Percentiles rank a stretch among this genome's conserved stretches.
These are phyloP conservation scores for Crithidia sp. DNA, from an alignment of 208 protist genomes.

Conservation along the genomic window DNA sequence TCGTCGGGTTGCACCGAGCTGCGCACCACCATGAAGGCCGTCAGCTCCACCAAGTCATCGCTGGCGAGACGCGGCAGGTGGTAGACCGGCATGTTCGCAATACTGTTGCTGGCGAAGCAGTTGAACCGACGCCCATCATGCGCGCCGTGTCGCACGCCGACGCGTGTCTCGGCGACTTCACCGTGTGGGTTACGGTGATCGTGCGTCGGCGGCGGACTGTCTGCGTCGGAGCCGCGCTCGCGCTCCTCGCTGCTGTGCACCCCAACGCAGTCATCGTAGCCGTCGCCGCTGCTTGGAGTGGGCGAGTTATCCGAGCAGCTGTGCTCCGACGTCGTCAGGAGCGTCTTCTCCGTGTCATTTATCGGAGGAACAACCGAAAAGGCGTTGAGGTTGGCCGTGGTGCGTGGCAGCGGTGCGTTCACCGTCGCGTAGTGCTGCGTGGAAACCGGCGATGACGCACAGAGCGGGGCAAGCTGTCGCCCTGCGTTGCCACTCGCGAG, in stretches of 20 bases:
- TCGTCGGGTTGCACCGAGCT: constrained; percentile 39
- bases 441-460: not conserved
- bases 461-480: no score
- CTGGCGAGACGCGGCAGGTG: constrained; percentile 34
- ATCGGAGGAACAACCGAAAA: not conserved
- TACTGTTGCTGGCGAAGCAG: constrained; percentile 58
- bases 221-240: not conserved
- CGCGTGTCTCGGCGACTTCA: constrained; percentile 4
- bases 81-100: constrained; percentile 43
- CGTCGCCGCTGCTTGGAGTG: constrained; percentile 31
- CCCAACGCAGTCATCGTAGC: constrained; percentile 18
- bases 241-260: constrained; percentile 8
- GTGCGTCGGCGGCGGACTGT: not conserved
- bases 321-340: constrained; percentile 25
- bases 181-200: constrained; percentile 5
- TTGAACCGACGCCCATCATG: constrained; percentile 30
- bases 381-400: not conserved
- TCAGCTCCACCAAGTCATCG: constrained; percentile 40
- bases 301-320: constrained; percentile 39
- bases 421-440: not conserved
- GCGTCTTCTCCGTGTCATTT: constrained; percentile 9
- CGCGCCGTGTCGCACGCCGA: constrained; percentile 6
- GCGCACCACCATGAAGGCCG: constrained; percentile 48
- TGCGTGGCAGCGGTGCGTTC: not conserved
- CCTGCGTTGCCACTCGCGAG: no score